phyloP scores from a whole-genome alignment of 2,329 filamentous ascomycete species.

The Didymella segeticola region DNA sequence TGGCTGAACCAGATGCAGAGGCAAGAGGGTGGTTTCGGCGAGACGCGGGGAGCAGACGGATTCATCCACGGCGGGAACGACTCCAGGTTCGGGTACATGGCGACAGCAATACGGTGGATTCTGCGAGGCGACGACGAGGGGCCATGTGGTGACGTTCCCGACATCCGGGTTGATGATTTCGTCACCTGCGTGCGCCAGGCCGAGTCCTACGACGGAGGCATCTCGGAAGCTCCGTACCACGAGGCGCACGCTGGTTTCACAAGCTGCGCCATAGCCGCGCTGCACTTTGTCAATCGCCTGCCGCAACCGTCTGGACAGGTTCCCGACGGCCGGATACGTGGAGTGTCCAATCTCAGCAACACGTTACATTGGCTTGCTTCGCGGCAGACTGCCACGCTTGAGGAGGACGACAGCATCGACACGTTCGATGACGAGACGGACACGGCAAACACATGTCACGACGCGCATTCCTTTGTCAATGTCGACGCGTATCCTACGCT shows the following conservation, averaged over 20 bases:
- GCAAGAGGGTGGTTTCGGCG: conserved; percentile 87
- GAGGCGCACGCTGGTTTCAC: conserved; percentile 92
- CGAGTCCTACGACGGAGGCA: conserved; percentile 81
- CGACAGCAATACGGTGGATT: conserved; percentile 81
- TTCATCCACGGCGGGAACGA: conserved; percentile 80
- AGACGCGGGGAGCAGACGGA: conserved; percentile 69
- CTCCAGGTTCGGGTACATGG: conserved; percentile 87
- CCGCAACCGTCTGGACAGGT: conserved; percentile 35
- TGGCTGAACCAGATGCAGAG: conserved; percentile 83
- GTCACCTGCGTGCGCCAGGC: conserved; percentile 73
- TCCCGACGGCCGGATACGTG: conserved; percentile 37
- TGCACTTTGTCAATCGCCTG: conserved; percentile 75
- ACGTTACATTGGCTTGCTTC: conserved; percentile 56
- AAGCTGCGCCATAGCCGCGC: conserved; percentile 82
- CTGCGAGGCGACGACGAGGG: conserved; percentile 67
- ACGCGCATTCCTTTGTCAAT: conserved; percentile 49
- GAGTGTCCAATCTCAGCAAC: conserved; percentile 47
- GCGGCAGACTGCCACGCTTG: conserved; percentile 54
- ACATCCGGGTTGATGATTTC: conserved; percentile 76
- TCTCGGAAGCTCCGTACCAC: conserved; percentile 77
- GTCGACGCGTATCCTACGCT: conserved; percentile 35
- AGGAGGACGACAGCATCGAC: conserved; percentile 52
- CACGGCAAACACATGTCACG: conserved; percentile 49
- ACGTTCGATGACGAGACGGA: conserved; percentile 48
- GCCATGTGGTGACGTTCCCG: conserved; percentile 64